Conservation (phyloP, 1,284 basidiomycete genomes). For the Cryptococcus sp. region DNA sequence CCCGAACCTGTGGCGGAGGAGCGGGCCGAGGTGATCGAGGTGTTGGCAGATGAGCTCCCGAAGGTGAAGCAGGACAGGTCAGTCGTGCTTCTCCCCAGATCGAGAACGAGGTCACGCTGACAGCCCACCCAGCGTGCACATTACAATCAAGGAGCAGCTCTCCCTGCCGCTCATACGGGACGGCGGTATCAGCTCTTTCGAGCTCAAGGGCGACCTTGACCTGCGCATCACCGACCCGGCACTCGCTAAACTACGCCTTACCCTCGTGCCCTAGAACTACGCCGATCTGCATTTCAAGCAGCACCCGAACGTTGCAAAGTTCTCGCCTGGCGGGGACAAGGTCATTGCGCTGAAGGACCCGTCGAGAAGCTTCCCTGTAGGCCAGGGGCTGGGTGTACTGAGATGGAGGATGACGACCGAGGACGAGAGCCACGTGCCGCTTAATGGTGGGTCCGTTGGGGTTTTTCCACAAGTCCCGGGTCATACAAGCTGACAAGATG, state of each 20-base stretch:
- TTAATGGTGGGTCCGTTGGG: slow-evolving; percentile 76
- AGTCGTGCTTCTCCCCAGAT: too few relatives aligned
- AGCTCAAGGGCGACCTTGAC: slow-evolving; percentile 92
- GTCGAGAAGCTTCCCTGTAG: slow-evolving; percentile 78
- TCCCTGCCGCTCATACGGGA: slow-evolving; percentile 79
- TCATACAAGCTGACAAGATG: neutral
- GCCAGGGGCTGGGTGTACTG: slow-evolving; percentile 77
- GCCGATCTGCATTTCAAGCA: slow-evolving; percentile 87
- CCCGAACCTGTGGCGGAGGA: slow-evolving; percentile 50
- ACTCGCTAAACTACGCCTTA: slow-evolving; percentile 71
- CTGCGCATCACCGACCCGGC: slow-evolving; percentile 75
- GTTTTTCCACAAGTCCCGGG: too few relatives aligned
- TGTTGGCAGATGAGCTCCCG: slow-evolving; percentile 62
- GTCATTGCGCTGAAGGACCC: slow-evolving; percentile 81
- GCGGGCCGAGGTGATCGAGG: slow-evolving; percentile 45
- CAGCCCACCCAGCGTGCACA: slow-evolving; percentile 69
- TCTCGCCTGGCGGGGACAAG: slow-evolving; percentile 58
- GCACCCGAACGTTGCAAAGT: slow-evolving; percentile 91
- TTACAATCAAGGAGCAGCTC: slow-evolving; percentile 78
- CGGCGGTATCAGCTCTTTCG: slow-evolving; percentile 83
- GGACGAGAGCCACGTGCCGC: slow-evolving; percentile 85
- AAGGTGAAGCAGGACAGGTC: slow-evolving; percentile 75
- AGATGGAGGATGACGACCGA: slow-evolving; percentile 89
- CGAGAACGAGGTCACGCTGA: slow-evolving; percentile 7
- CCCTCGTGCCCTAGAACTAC: slow-evolving; percentile 64